Base-by-base conservation (phyloP, 2,329 filamentous ascomycete species). In the Alternaria tenuissima region DNA sequence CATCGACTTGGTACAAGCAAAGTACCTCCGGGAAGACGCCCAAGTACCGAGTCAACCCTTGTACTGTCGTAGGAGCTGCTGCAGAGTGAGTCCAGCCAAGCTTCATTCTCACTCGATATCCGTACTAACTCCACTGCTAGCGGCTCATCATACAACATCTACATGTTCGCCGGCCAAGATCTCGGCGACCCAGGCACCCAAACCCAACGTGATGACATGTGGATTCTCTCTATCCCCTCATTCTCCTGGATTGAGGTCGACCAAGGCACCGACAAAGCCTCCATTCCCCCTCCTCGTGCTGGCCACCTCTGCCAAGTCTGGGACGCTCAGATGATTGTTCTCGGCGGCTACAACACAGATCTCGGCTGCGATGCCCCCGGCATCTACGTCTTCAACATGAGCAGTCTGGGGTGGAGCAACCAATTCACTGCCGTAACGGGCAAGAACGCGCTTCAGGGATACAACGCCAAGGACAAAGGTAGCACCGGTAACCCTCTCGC, bases 281-380 rank as follows among this genome's bases (percentile, higher is more conserved):
- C 64, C 54, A 54, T 81, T 6, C 74, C 90, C 78, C 78, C 85
- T 7, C 89, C 82, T 3, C 86, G 92, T 55, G 87, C 88, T 1
- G 91, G 91, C 0, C 91, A 94, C 74, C 87, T 88, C 38, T 95
- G 92, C 78, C 87, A 93, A 67, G 86, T 87, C 68, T 94, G 92
- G 79, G 89, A 93, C 16, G 88, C 90, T 59, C 92, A 94, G 76
- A 93, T 96, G 88, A 83, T 95, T 63, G 84, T 90, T 7, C 82
- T 94, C 14, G 92, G 92, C 26, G 92, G 92, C 11, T 90, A 87
- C 64, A 88, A 87, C 3, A 78, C 82, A 26, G 80, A 87, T 11
- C 81, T 87, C 46, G 84, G 80, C 4, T 92, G 90, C 74, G 90
- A 93, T 66, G 85, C 80, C 16, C 88, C 88, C 0, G 89, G 89